Evolutionary conservation across 176 grass and related monocot genomes (phyloP), one percentile per base, ranked within the genome.

Genomic region (Tillandsia fasciculata): DNA sequence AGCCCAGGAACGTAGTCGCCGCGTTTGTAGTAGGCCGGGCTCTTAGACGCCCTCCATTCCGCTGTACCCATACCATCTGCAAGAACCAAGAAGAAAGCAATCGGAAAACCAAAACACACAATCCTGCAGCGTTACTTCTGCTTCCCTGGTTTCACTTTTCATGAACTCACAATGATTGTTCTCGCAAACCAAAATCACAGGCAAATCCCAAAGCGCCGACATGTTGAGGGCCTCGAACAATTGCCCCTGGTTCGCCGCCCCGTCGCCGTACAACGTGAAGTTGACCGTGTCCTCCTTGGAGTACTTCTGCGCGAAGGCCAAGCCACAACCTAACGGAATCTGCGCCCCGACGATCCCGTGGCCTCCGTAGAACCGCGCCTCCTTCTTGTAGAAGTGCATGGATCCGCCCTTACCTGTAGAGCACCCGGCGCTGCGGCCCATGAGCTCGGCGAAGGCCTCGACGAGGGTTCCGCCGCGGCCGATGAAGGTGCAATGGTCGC

Each of bases 181-280:
- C 86, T 99, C 94, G 89, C 94, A 99, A 79, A 99, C 87, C 17
- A 99, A 73, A 0, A 99, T 53, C 10, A 80, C 82, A 6, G 94
- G 94, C 59, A 90, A 81, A 52, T 99, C 86, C 89, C 87, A 99
- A 48, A 99, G 85, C 66, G 89, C 94, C 26, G 94, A 88, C 68
- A 99, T 93, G 58, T 99, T 99, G 33, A 99, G 89, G 9, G 94
- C 94, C 86, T 99, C 89, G 15, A 99, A 99, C 4, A 99, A 87
- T 82, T 99, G 94, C 0, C 94, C 94, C 70, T 99, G 94, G 72
- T 99, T 99, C 0, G 89, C 89, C 2, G 89, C 94, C 2, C 94
- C 94, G 1, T 99, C 87, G 1, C 94, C 94, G 2, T 90, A 99
- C 2, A 99, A 63, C 1, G 79, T 87, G 14, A 99, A 93, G 13